Conservation (phyloP, 2,329 filamentous ascomycete genomes). For the Gnomoniopsis sp. region DNA sequence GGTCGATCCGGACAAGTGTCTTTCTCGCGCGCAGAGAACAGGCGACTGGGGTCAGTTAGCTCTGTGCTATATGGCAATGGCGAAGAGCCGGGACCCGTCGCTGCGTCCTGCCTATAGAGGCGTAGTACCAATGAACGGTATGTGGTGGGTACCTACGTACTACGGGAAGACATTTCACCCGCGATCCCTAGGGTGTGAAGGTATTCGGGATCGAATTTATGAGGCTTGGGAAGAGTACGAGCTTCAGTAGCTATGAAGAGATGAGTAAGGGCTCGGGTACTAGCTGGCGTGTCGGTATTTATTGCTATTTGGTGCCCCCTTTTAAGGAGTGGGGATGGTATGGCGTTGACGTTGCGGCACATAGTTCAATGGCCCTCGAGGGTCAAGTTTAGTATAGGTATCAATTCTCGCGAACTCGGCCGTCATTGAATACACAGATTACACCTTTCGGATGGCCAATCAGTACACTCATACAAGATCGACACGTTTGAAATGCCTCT, state of each 20-base stretch:
- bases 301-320: too few species aligned
- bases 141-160: conserved; percentile 46
- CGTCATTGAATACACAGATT: too few species aligned
- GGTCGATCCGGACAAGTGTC: conserved; percentile 34
- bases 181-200: conserved; percentile 35
- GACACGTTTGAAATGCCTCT: too few species aligned
- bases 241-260: neutral
- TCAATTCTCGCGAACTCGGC: too few species aligned
- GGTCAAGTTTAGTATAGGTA: too few species aligned
- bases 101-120: conserved; percentile 28
- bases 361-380: too few species aligned
- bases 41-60: conserved; percentile 42
- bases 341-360: too few species aligned
- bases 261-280: too few species aligned
- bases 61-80: conserved; percentile 42
- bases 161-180: conserved; percentile 46
- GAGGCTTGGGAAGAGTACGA: conserved; percentile 26
- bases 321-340: too few species aligned
- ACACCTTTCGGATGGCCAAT: too few species aligned
- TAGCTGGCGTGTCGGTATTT: too few species aligned
- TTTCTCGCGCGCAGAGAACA: conserved; percentile 29
- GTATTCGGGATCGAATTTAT: conserved; percentile 33
- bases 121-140: conserved; percentile 30
- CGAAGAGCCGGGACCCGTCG: conserved; percentile 31
- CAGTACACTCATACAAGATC: too few species aligned